These are phyloP conservation scores for Fusarium transvaalense DNA, from an alignment of 2,329 filamentous ascomycete species.

Conservation along the genomic window DNA sequence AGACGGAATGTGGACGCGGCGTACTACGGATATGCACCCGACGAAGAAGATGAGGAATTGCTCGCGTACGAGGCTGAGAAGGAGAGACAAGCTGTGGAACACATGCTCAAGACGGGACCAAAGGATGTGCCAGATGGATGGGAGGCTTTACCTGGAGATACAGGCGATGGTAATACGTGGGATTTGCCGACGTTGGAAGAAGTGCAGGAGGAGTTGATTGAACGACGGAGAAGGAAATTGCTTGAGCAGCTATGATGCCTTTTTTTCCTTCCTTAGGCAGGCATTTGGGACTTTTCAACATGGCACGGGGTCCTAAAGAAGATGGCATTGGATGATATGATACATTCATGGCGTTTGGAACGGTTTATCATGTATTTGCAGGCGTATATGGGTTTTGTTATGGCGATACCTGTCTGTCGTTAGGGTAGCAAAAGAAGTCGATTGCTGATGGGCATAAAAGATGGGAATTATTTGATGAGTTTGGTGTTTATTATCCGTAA, in stretches of 20 bases:
- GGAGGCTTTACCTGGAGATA: conserved; percentile 88
- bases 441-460: neutral
- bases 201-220: conserved; percentile 93
- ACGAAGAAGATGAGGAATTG: conserved; percentile 88
- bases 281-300: neutral
- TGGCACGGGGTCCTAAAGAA: neutral
- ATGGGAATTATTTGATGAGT: neutral
- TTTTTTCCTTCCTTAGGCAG: too few relatives aligned
- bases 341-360: conserved; percentile 33
- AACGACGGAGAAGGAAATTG: conserved; percentile 83
- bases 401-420: conserved; percentile 5
- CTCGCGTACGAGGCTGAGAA: conserved; percentile 84
- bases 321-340: conserved; percentile 7
- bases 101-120: conserved; percentile 70
- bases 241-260: conserved; percentile 77
- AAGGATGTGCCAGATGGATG: conserved; percentile 75
- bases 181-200: conserved; percentile 87
- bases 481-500: neutral
- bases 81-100: conserved; percentile 83
- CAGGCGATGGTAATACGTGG: conserved; percentile 86
- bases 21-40: conserved; percentile 95
- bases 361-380: conserved; percentile 29
- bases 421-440: conserved; percentile 1
- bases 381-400: conserved; percentile 28
- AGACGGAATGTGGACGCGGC: conserved; percentile 86